Percentiles rank a stretch among this genome's conserved stretches.
phyloP scores from a whole-genome alignment of 2,329 filamentous ascomycete genomes.

The Neofusicoccum cordaticola region DNA sequence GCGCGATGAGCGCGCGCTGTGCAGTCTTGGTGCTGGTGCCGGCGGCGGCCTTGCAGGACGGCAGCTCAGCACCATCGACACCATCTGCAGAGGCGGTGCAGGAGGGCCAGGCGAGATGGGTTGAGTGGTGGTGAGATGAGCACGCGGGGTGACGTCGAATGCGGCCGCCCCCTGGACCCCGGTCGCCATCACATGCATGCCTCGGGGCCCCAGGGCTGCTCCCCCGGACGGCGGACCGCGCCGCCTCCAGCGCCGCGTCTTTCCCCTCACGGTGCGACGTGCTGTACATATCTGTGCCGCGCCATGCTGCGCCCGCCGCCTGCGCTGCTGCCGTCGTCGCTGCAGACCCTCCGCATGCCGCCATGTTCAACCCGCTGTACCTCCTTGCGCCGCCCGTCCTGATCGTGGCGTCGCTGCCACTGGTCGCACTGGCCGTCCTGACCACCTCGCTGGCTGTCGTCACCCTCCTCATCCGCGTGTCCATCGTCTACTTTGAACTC shows the following conservation, averaged over 20 bases:
- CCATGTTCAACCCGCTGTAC: conserved; percentile 25
- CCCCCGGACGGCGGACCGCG: conserved; percentile 11
- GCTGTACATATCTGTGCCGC: neutral
- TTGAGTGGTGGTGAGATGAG: too few species aligned
- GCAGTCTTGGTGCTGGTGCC: too few species aligned
- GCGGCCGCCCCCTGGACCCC: neutral
- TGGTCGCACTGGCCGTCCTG: conserved; percentile 37
- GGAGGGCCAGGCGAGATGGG: too few species aligned
- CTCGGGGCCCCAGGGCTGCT: neutral
- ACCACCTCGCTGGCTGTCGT: conserved; percentile 40
- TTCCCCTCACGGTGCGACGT: conserved; percentile 8
- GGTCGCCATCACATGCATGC: conserved; percentile 10
- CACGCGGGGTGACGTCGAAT: neutral
- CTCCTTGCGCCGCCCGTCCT: conserved; percentile 36
- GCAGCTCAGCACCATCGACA: too few species aligned
- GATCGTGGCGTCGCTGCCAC: conserved; percentile 37
- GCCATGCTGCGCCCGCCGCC: conserved; percentile 3
- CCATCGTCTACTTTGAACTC: conserved; percentile 43
- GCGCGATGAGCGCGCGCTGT: too few species aligned
- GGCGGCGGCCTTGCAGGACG: too few species aligned
- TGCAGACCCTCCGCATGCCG: neutral
- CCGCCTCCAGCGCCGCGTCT: neutral
- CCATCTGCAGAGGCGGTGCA: too few species aligned
- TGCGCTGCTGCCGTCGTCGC: neutral
- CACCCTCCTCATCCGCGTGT: conserved; percentile 39